Conservation (phyloP, 2,329 filamentous ascomycete genomes). For the Sarocladium kiliense region DNA sequence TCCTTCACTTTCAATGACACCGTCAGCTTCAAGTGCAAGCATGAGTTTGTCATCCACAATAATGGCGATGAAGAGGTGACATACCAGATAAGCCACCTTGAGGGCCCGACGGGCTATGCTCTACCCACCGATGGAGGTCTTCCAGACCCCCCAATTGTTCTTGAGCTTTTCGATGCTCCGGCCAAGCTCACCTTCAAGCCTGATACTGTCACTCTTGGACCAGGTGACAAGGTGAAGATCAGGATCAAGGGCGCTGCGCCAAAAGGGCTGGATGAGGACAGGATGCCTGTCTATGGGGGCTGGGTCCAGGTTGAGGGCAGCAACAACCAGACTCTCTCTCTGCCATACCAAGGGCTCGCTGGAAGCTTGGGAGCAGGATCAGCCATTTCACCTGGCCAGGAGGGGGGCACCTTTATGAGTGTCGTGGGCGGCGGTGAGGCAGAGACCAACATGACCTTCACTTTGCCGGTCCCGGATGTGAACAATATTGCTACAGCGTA, state of each 20-base stretch:
- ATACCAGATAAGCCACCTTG: not conserved
- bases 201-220: not conserved
- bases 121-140: not conserved
- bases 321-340: constrained; percentile 22
- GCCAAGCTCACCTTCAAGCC: not conserved
- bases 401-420: not conserved
- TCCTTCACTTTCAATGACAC: not conserved
- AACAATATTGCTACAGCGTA: not conserved
- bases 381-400: not conserved
- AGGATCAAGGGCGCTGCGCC: not conserved
- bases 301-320: constrained; percentile 26
- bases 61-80: not conserved
- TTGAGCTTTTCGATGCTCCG: not conserved
- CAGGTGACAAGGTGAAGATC: not conserved
- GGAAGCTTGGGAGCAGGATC: constrained; percentile 14
- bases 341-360: constrained; percentile 29
- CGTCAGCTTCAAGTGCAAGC: not conserved
- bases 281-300: constrained; percentile 28
- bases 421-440: not conserved
- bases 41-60: not conserved
- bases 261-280: constrained; percentile 14
- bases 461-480: not conserved
- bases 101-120: not conserved
- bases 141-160: not conserved
- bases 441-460: not conserved